Evolutionary conservation across 371 early-diverging fungal species (phyloP).

Genomic region (Apophysomyces trapeziformis): DNA sequence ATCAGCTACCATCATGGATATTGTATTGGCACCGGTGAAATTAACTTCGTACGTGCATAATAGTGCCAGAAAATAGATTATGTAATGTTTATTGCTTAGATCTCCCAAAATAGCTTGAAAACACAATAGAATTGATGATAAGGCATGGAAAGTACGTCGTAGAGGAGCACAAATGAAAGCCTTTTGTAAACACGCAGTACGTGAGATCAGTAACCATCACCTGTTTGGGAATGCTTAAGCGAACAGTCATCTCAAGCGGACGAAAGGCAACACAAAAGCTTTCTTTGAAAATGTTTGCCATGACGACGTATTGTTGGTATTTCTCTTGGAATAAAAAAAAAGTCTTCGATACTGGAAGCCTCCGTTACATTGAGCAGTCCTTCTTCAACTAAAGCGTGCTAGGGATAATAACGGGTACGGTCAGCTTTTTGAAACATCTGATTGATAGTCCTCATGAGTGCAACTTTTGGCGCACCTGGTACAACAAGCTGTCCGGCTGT

Average conservation of each 20-base stretch:
- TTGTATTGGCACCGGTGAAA: not conserved
- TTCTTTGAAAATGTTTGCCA: not conserved
- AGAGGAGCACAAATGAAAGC: not conserved
- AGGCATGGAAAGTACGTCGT: not conserved
- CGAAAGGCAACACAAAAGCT: not conserved
- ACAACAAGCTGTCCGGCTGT: not conserved
- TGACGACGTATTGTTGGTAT: not conserved
- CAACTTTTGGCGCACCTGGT: not conserved
- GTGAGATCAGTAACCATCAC: not conserved
- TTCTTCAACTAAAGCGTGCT: not conserved
- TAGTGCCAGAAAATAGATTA: not conserved
- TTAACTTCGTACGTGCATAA: not conserved
- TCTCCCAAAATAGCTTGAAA: not conserved
- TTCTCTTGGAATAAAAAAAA: not conserved
- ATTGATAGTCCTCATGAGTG: not conserved
- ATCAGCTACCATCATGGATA: not conserved
- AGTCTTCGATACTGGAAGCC: not conserved
- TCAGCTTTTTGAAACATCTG: not conserved
- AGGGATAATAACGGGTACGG: not conserved
- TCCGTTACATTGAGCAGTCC: not conserved
- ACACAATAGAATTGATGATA: not conserved
- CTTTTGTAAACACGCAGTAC: not conserved
- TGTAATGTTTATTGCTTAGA: not conserved
- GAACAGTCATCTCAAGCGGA: not conserved
- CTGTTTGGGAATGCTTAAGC: not conserved